Base-by-base conservation (phyloP, 2,329 filamentous ascomycete genomes). In the Cordyceps fumosorosea region DNA sequence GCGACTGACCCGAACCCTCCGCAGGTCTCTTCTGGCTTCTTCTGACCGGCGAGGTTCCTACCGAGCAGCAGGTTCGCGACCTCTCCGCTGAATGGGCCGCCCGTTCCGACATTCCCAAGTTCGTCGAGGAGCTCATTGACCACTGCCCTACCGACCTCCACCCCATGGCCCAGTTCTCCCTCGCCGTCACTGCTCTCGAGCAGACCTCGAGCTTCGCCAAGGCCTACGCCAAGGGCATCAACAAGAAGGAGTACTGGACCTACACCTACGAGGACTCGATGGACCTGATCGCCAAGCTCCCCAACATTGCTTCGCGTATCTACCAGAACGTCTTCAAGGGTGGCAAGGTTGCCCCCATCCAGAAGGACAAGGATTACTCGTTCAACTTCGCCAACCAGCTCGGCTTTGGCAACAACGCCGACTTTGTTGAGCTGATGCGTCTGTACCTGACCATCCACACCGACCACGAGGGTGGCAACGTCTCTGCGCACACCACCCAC, bases 241-340 rank as follows among this genome's bases (percentile, higher is more conserved):
- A 93, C 88, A 99, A 99, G 90, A 91, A 93, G 80, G 92, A 98
- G 72, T 99, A 99, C 90, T 99, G 95, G 95, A 87, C 89, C 80
- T 93, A 98, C 86, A 97, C 93, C 71, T 99, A 96, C 74, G 95
- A 99, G 87, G 95, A 99, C 82, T 95, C 93, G 66, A 98, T 99
- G 93, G 93, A 99, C 81, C 84, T 99, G 77, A 99, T 99, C 77
- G 95, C 95, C 75, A 98, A 98, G 89, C 90, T 99, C 72, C 95
- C 95, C 76, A 97, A 91, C 77, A 97, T 99, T 73, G 95, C 95
- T 67, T 84, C 95, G 67, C 91, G 92, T 82, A 99, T 99, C 86
- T 99, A 99, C 89, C 95, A 96, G 84, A 99, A 99, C 79, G 89
- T 98, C 78, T 99, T 96, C 91, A 97, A 98, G 88, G 95, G 96